Conservation (phyloP, 1,284 basidiomycete genomes). For the Tranzscheliella williamsii region DNA sequence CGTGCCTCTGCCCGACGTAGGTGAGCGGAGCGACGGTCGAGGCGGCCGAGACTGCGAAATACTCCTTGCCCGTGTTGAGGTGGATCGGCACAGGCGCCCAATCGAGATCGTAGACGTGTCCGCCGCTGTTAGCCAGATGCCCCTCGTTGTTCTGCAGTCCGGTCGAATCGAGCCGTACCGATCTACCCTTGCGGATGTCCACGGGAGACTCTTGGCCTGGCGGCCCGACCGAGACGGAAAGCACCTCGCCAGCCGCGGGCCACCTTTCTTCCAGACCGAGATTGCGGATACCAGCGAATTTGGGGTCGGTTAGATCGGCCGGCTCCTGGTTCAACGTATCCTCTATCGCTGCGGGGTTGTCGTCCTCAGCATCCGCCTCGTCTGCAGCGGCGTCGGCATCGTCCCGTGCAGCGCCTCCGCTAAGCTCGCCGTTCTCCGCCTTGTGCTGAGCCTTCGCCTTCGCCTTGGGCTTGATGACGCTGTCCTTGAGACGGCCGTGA, state of each 20-base stretch:
- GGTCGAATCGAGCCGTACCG: conserved; percentile 9
- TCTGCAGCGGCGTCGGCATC: conserved; percentile 2
- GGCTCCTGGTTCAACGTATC: conserved; percentile 4
- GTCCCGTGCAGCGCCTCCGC: too few species aligned
- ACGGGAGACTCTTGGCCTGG: conserved; percentile 11
- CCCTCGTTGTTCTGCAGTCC: conserved; percentile 29
- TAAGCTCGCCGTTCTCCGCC: conserved; percentile 4
- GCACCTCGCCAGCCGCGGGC: conserved; percentile 6
- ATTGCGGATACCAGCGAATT: conserved; percentile 17
- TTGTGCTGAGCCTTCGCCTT: conserved; percentile 14
- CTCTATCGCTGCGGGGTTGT: conserved; percentile 13
- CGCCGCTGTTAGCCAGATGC: conserved; percentile 34
- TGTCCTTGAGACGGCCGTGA: too few species aligned
- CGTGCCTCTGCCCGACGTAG: conserved; percentile 12
- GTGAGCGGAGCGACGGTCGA: conserved; percentile 8
- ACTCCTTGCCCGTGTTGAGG: conserved; percentile 31
- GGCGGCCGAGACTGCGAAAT: conserved; percentile 27
- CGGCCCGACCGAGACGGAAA: conserved; percentile 17
- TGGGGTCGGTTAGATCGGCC: conserved; percentile 16
- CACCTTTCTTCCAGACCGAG: conserved; percentile 24
- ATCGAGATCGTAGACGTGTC: conserved; percentile 40
- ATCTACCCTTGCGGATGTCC: conserved; percentile 7
- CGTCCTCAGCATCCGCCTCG: conserved; percentile 16
- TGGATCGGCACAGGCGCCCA: conserved; percentile 39
- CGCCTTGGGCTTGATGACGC: too few species aligned